Base-by-base conservation (phyloP, 2,329 filamentous ascomycete genomes). In the Phaeosphaeria sp. region DNA sequence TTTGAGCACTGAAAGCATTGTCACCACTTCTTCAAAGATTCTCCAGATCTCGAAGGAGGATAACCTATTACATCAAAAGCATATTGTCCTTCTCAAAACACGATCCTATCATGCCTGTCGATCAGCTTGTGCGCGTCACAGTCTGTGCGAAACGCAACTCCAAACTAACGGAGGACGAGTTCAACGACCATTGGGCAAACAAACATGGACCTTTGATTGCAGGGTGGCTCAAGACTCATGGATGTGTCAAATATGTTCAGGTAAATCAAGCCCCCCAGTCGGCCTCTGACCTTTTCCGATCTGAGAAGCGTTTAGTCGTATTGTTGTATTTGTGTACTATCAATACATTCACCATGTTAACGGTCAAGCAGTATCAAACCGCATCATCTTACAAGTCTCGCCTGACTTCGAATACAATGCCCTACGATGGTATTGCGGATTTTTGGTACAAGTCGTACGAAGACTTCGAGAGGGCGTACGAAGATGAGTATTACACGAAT, bases 371-470 rank as follows among this genome's bases (percentile, higher is more conserved):
- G 67, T 67, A 69, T 30, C 68, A 68, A 51, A 72, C 68, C 3
- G 61, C 60, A 13, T 67, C 63, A 2, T 42, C 56, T 6, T 54
- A 63, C 30, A 65, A 67, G 47, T 51, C 55, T 3, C 57, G 64
- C 30, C 57, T 63, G 13, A 53, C 51, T 15, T 58, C 68, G 44
- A 57, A 59, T 50, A 58, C 60, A 2, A 49, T 65, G 13, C 53
- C 63, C 0, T 71, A 64, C 44, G 67, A 67, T 42, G 67, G 65
- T 22, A 66, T 65, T 51, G 68, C 61, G 13, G 69, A 71, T 24
- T 73, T 73, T 46, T 71, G 64, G 51, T 61, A 70, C 18, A 61
- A 49, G 40, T 66, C 58, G 1, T 72, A 63, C 15, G 62, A 69
- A 25, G 66, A 71, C 40, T 72, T 67, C 21, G 57, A 71, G 42